Conservation (phyloP, 2,329 filamentous ascomycete genomes). For the Arachnomyces sp. region DNA sequence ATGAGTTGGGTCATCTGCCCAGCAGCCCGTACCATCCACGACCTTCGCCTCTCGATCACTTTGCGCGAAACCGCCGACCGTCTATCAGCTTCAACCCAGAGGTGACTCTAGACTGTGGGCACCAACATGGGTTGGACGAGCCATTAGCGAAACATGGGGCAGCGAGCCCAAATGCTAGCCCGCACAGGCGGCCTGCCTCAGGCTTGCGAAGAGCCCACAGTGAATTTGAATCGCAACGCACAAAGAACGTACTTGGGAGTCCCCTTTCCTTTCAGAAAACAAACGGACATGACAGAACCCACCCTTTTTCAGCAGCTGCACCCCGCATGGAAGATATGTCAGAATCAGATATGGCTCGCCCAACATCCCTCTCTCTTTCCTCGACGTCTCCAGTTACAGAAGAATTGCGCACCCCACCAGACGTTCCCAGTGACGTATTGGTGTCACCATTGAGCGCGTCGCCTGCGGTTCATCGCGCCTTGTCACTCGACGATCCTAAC, state of each 20-base stretch:
- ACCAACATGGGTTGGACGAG: constrained; percentile 29
- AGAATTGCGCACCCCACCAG: constrained; percentile 35
- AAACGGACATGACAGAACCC: no score
- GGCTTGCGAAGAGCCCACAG: constrained; percentile 8
- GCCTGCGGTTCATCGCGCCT: constrained; percentile 28
- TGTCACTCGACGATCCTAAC: constrained; percentile 33
- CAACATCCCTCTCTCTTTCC: constrained; percentile 36
- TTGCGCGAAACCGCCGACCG: constrained; percentile 30
- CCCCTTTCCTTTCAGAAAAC: background rate
- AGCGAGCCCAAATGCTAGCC: no score
- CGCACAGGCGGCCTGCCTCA: background rate
- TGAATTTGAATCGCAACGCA: constrained; percentile 8
- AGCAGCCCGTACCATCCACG: constrained; percentile 29
- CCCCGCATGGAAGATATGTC: constrained; percentile 12
- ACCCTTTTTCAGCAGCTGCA: no score
- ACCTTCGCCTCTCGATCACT: constrained; percentile 34
- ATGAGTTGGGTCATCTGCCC: constrained; percentile 24
- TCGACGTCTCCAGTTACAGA: constrained; percentile 34
- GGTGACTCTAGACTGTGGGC: constrained; percentile 33
- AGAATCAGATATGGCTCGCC: constrained; percentile 26
- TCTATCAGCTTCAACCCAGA: constrained; percentile 37
- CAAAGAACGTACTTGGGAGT: constrained; percentile 6
- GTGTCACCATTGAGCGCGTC: constrained; percentile 31
- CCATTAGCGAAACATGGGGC: constrained; percentile 12
- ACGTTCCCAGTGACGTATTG: constrained; percentile 25